A percentile compares a stretch with the other conserved stretches of the same genome.
phyloP scores from a whole-genome alignment of 257 asterid species.

The Lithospermum erythrorhizon region DNA sequence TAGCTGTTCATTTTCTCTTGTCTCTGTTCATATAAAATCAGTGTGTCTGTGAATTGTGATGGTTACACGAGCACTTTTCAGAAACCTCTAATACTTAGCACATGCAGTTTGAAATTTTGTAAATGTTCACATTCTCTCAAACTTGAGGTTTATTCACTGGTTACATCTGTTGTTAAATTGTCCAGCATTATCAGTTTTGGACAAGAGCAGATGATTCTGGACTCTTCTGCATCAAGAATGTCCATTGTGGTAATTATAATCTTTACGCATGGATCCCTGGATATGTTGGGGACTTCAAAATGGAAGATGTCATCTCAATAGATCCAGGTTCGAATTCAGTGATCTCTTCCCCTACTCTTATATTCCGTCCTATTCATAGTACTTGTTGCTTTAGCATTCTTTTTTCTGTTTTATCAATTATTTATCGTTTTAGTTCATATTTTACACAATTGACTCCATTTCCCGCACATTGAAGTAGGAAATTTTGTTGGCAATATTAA shows the following conservation, averaged over 20 bases:
- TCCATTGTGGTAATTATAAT: slow-evolving; percentile 32
- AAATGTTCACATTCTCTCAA: no score
- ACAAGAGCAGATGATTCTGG: slow-evolving; percentile 33
- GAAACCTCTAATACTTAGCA: no score
- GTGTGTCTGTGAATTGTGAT: no score
- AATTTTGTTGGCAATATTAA: no score
- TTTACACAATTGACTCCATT: no score
- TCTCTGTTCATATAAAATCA: background rate
- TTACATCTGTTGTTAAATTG: background rate
- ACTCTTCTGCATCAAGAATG: slow-evolving; percentile 28
- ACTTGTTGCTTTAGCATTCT: no score
- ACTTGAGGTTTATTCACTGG: background rate
- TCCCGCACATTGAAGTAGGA: no score
- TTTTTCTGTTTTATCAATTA: no score
- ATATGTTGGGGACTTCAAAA: slow-evolving; percentile 43
- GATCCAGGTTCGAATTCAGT: slow-evolving; percentile 23
- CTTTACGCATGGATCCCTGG: slow-evolving; percentile 56
- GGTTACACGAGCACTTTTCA: no score
- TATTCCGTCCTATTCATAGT: slow-evolving; percentile 22
- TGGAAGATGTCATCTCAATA: slow-evolving; percentile 19
- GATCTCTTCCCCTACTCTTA: background rate
- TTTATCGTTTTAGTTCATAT: no score
- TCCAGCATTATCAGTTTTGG: slow-evolving; percentile 60
- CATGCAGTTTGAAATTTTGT: no score
- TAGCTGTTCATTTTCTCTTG: background rate